phyloP scores from a whole-genome alignment of 2,329 filamentous ascomycete genomes.

The Onygenales sp. region DNA sequence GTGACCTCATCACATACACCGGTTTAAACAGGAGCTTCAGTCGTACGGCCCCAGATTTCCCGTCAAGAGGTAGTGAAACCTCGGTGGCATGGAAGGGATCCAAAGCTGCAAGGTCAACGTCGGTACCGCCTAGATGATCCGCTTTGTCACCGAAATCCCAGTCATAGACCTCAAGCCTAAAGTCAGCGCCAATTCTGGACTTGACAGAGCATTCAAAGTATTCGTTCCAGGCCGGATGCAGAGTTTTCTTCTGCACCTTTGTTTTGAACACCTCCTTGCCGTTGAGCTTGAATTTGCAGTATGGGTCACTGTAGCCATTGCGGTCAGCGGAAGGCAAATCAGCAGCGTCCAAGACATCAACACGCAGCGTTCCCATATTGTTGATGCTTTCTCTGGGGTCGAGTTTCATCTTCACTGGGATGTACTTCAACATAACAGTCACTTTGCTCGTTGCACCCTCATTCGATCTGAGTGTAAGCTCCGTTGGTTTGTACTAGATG shows the following conservation, averaged over 20 bases:
- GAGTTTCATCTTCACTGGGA: conserved; percentile 87
- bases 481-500: conserved; percentile 73
- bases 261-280: conserved; percentile 90
- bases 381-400: conserved; percentile 96
- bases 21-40: conserved; percentile 86
- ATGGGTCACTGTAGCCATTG: conserved; percentile 95
- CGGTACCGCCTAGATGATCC: conserved; percentile 71
- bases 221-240: conserved; percentile 92
- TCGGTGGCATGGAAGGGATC: conserved; percentile 80
- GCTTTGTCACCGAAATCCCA: conserved; percentile 96
- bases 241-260: conserved; percentile 91
- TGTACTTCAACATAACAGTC: conserved; percentile 87
- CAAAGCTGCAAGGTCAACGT: conserved; percentile 66
- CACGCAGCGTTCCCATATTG: conserved; percentile 90
- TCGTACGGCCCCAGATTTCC: conserved; percentile 76
- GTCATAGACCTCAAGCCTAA: conserved; percentile 77
- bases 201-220: conserved; percentile 78
- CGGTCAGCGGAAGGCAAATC: conserved; percentile 89
- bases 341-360: conserved; percentile 80
- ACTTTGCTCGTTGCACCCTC: conserved; percentile 69
- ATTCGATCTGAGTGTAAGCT: conserved; percentile 67
- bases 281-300: conserved; percentile 88
- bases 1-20: conserved; percentile 74
- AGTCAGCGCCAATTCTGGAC: conserved; percentile 75
- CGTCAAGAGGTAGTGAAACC: conserved; percentile 65